Conservation (phyloP, 139 green algal species). For the Tetradesmus lagerheimii region DNA sequence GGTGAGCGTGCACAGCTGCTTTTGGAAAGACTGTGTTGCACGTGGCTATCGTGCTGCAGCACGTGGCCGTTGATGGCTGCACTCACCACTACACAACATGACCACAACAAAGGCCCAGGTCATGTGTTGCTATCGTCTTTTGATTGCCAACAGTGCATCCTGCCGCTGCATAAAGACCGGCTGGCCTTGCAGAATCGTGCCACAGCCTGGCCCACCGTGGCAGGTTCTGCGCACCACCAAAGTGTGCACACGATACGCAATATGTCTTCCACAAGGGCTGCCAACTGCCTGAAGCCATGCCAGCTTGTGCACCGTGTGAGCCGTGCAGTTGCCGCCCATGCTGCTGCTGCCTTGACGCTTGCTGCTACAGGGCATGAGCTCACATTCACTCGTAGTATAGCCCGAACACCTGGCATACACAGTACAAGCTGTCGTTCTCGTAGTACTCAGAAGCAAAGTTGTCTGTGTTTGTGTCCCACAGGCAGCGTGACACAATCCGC, state of each 20-base stretch:
- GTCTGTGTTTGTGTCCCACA: slow-evolving; percentile 88
- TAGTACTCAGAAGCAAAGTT: slow-evolving; percentile 81
- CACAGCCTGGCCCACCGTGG: not conserved
- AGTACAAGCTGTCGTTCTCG: slow-evolving; percentile 87
- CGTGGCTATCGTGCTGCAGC: no score
- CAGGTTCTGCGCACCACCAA: not conserved
- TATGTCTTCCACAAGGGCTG: not conserved
- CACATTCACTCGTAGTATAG: slow-evolving; percentile 82
- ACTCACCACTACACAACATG: no score
- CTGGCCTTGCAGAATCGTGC: no score
- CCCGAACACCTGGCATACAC: slow-evolving; percentile 82
- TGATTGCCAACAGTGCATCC: no score
- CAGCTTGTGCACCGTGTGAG: not conserved
- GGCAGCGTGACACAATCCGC: slow-evolving; percentile 82
- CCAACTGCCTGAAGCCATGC: not conserved
- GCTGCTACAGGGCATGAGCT: no score
- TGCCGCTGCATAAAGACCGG: no score
- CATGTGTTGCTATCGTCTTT: no score
- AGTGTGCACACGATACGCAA: not conserved
- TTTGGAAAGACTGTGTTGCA: no score
- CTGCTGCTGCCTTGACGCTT: not conserved
- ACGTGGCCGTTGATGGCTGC: no score
- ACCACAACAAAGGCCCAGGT: no score
- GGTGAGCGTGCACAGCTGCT: no score
- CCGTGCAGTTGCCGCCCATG: not conserved